Conservation (phyloP, 306 rosid species). For the Dicorynia guianensis region DNA sequence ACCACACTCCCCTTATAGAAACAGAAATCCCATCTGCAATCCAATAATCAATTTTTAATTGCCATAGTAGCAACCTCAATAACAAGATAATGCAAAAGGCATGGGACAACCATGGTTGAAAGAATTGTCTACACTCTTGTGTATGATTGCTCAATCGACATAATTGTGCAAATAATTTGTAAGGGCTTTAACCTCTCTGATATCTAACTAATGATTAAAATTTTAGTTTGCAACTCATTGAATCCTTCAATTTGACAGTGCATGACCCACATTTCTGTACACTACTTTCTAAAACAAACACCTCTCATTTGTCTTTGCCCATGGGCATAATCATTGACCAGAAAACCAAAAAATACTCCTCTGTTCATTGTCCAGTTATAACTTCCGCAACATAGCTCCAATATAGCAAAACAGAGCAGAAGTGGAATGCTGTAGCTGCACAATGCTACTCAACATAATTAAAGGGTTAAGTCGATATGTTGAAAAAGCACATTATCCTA, state of each 20-base stretch:
- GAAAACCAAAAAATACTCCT: slow-evolving; percentile 11
- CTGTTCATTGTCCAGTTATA: slow-evolving; percentile 26
- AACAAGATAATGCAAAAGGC: slow-evolving; percentile 40
- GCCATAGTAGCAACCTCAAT: slow-evolving; percentile 41
- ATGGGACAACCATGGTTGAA: slow-evolving; percentile 26
- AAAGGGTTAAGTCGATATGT: slow-evolving; percentile 9
- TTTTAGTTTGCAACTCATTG: slow-evolving; percentile 16
- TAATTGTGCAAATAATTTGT: slow-evolving; percentile 18
- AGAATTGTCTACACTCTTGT: background rate
- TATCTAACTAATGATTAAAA: slow-evolving; percentile 7
- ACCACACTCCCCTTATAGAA: slow-evolving; percentile 80
- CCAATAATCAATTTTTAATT: slow-evolving; percentile 36
- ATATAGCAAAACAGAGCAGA: slow-evolving; percentile 13
- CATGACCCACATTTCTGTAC: slow-evolving; percentile 29
- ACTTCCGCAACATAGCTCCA: background rate
- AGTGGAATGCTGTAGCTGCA: background rate
- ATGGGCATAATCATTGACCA: slow-evolving; percentile 25
- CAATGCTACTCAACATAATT: slow-evolving; percentile 9
- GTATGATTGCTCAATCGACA: background rate
- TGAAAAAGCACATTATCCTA: slow-evolving; percentile 5
- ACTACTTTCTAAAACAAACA: slow-evolving; percentile 26
- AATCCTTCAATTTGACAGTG: slow-evolving; percentile 20
- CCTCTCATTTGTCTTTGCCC: slow-evolving; percentile 29
- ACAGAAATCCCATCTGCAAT: slow-evolving; percentile 97
- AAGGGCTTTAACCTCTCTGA: background rate